Base-by-base conservation (phyloP, 331 rosid species). In the Malus hybrid region DNA sequence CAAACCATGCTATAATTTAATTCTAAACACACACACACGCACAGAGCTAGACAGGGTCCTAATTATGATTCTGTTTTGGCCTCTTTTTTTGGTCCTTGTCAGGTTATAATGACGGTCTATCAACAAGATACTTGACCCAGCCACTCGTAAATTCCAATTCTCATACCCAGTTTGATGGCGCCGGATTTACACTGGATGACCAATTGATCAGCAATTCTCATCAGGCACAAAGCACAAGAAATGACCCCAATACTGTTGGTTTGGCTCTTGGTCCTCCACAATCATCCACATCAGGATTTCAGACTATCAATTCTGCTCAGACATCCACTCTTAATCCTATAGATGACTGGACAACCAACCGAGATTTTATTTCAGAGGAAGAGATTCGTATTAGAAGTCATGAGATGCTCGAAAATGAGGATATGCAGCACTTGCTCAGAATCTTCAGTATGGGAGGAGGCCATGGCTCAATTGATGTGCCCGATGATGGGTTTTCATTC, bases 341-440 rank as follows among this genome's bases (percentile, higher is more conserved):
- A 68, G 98, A 89, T 46, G 99, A 95, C 32, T 95, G 99, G 99
- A 82, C 93, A 65, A 85, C 86, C 61, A 85, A 72, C 85, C 83
- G 96, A 79, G 97, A 94, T 60, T 87, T 90, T 78, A 85, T 95
- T 73, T 86, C 97, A 0, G 99, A 92, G 83, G 98, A 95, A 52
- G 98, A 95, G 36, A 95, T 95, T 80, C 98, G 99, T 29, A 15
- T 90, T 13, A 95, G 85, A 87, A 95, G 98, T 85, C 82, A 89
- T n/a, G 99, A 95, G 84, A 92, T 95, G 93, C 91, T 95, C 27
- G 98, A 95, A 85, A 92, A 92, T 76, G 99, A 95, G 74, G 99
- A 95, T 77, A 95, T 95, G 96, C 99, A 95, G 83, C 99, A 95
- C 55, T 85, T 95, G 87, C 94, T 95, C 71, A 91, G 97, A 71